These are phyloP conservation scores for Ascoidea asiatica DNA, from an alignment of 805 yeast species.

Conservation along the genomic window DNA sequence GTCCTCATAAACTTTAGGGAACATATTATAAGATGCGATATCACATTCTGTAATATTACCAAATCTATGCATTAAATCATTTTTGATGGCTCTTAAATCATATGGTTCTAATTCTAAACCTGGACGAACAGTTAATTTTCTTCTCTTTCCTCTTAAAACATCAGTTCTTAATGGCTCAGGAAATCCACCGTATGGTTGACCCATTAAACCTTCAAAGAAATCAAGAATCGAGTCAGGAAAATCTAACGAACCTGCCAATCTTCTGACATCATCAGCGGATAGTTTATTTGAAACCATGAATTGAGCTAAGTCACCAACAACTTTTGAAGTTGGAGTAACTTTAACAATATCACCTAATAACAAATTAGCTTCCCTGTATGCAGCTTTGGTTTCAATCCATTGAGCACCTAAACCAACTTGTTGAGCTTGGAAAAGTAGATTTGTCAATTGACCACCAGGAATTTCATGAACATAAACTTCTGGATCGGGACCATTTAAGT, in stretches of 20 bases:
- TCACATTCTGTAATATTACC: conserved; percentile 76
- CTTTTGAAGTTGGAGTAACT: conserved; percentile 99
- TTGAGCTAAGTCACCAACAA: conserved; percentile 99
- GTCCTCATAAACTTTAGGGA: conserved; percentile 92
- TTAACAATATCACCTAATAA: conserved; percentile 93
- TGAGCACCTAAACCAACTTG: conserved; percentile 95
- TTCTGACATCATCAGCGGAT: conserved; percentile 69
- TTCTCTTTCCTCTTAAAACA: conserved; percentile 82
- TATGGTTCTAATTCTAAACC: conserved; percentile 83
- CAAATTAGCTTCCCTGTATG: conserved; percentile 82
- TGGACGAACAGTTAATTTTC: conserved; percentile 80
- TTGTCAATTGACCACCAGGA: conserved; percentile 99
- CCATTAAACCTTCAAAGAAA: conserved; percentile 98
- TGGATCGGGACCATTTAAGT: conserved; percentile 98
- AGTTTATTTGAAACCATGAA: conserved; percentile 96
- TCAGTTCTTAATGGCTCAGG: conserved; percentile 97
- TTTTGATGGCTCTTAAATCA: conserved; percentile 57
- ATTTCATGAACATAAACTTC: conserved; percentile 97
- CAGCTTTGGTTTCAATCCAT: conserved; percentile 93
- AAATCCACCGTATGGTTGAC: conserved; percentile 99
- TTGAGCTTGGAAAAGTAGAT: conserved; percentile 96
- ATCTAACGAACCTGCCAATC: conserved; percentile 81
- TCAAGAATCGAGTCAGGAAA: conserved; percentile 98
- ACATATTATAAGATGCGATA: conserved; percentile 93
- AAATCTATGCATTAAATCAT: conserved; percentile 65